Percentiles rank a stretch among this genome's conserved stretches.
Conservation (phyloP, 2,329 filamentous ascomycete species). For the Colletotrichum sp. region DNA sequence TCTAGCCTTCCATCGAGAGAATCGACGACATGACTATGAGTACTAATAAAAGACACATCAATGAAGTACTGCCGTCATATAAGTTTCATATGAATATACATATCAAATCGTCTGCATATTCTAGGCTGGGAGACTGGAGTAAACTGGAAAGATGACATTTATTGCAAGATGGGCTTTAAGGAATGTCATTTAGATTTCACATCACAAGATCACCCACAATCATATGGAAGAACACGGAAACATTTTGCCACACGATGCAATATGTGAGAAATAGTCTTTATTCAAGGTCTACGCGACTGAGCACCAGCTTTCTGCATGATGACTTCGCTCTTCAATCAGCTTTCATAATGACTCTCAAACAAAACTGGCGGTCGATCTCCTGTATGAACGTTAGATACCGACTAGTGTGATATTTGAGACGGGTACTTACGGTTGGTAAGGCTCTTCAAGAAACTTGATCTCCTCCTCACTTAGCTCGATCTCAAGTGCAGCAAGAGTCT, state of each 20-base stretch:
- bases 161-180: rapidly evolving
- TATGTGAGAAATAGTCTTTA: not conserved
- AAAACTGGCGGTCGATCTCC: not conserved
- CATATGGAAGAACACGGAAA: rapidly evolving
- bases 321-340: not conserved
- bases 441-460: not conserved
- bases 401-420: not conserved
- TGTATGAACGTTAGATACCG: not conserved
- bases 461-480: not conserved
- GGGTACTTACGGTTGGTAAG: not conserved
- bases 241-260: not conserved
- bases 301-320: not conserved
- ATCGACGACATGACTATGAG: not conserved
- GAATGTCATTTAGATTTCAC: too few relatives aligned
- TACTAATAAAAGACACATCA: not conserved
- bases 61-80: not conserved
- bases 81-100: not conserved
- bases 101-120: not conserved
- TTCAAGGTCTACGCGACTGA: not conserved
- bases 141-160: not conserved
- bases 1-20: not conserved
- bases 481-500: not conserved
- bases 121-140: not conserved
- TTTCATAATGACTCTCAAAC: not conserved
- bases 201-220: not conserved